These are phyloP conservation scores for Venturia oleaginea DNA, from an alignment of 2,329 filamentous ascomycete species.

Conservation along the genomic window DNA sequence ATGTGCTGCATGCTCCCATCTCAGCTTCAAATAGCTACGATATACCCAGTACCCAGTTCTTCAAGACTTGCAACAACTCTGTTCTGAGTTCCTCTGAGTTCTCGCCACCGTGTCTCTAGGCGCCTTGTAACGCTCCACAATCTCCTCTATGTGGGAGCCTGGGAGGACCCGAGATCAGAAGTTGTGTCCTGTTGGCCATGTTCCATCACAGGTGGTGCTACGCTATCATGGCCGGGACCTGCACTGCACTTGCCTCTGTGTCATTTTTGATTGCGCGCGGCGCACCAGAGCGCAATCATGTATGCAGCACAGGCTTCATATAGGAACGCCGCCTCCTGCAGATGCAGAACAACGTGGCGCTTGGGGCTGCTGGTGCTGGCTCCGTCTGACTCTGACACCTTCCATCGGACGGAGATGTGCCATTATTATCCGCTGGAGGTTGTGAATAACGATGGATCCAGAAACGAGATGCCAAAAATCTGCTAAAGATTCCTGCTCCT, in stretches of 20 bases:
- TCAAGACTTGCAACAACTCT: too few relatives aligned
- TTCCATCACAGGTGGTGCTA: background rate
- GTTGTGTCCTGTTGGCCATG: background rate
- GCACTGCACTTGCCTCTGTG: background rate
- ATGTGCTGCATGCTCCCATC: background rate
- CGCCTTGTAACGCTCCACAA: too few relatives aligned
- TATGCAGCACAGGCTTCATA: conserved; percentile 3
- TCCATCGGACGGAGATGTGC: background rate
- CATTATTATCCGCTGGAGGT: background rate
- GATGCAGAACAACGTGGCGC: conserved; percentile 8
- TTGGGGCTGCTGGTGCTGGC: background rate
- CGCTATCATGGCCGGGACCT: conserved; percentile 4
- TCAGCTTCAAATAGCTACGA: too few relatives aligned
- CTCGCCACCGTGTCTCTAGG: background rate
- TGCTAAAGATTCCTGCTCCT: background rate
- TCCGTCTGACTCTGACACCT: conserved; percentile 1
- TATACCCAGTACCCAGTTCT: too few relatives aligned
- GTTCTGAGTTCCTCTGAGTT: too few relatives aligned
- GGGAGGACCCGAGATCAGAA: too few relatives aligned
- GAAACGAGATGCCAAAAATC: background rate
- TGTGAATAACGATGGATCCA: background rate
- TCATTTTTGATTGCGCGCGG: background rate
- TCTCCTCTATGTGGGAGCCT: too few relatives aligned
- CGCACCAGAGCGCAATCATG: background rate
- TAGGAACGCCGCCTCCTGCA: background rate